Evolutionary conservation across 2,329 filamentous ascomycete genomes (phyloP), one percentile per base, ranked within the genome.

Genomic region (Tolypocladium ovalisporum): DNA sequence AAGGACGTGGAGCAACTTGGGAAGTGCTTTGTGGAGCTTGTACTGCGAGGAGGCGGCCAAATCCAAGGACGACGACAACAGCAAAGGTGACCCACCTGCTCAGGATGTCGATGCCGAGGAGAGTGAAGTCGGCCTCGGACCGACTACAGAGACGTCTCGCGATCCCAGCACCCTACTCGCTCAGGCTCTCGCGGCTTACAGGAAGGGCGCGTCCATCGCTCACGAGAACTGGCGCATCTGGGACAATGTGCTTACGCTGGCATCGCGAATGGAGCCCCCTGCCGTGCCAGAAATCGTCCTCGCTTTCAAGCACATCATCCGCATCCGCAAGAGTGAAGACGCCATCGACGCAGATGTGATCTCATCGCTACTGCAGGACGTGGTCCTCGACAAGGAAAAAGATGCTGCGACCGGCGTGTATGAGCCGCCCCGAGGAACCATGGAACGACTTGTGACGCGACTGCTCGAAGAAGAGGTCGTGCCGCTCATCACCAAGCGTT

Each of bases 1-100:
- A 0, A 85, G 96, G 67, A 90, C 90, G 0, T 99, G 94, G 90
- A 95, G 89, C 65, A 99, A 99, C 67, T 80, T 99, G 27, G 94
- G 92, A 0, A 91, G 88, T 2, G 87, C 93, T 0, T 79, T 97
- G 1, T 82, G 89, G 62, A 87, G 85, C 59, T 75, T 88, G 61
- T 91, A 82, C 71, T 79, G 75, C 49, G 80, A 84, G 64, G 70
- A 77, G 0, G 62, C 76, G 4, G 72, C 77, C 4, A 72, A 66
- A n/a, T 13, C 54, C 32, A 67, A 72, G 52, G 66, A 70, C 29
- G 62, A 66, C 27, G 62, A 67, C 17, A 60, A 67, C 17, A 60
- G 66, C 52, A 61, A 68, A 32, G 58, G 63, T 24, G 60, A 64
- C 22, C 62, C 42, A 0, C 27, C 34, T 15, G 35, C 51, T 1